phyloP scores from a whole-genome alignment of 257 asterid genomes.

The Eustoma russellianum region DNA sequence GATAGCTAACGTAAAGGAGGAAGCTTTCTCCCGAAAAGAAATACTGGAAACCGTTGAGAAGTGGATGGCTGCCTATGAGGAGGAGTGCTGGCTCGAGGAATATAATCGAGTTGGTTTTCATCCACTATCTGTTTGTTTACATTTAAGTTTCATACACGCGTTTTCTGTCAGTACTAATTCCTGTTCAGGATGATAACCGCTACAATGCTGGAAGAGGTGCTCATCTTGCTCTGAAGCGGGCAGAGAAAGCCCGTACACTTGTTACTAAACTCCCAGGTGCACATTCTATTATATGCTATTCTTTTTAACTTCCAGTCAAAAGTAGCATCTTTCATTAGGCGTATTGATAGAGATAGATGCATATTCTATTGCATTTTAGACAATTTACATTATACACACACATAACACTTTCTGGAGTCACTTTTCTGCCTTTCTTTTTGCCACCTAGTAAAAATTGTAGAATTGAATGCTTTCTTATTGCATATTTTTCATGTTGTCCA shows the following conservation, averaged over 20 bases:
- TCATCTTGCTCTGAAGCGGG: slow-evolving; percentile 85
- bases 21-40: slow-evolving; percentile 86
- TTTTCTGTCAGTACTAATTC: slow-evolving; percentile 2
- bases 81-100: slow-evolving; percentile 99
- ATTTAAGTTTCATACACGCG: slow-evolving; percentile 9
- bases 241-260: slow-evolving; percentile 91
- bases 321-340: too few relatives aligned
- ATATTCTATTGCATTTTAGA: neutral
- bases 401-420: too few relatives aligned
- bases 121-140: slow-evolving; percentile 7
- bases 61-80: slow-evolving; percentile 93
- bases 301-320: too few relatives aligned
- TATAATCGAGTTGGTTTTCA: slow-evolving; percentile 64
- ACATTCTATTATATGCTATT: neutral
- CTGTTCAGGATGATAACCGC: slow-evolving; percentile 79
- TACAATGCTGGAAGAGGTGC: slow-evolving; percentile 98
- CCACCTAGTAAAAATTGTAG: too few relatives aligned
- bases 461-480: too few relatives aligned
- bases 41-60: slow-evolving; percentile 93
- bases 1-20: slow-evolving; percentile 79
- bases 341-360: neutral
- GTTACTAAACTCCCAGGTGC: slow-evolving; percentile 93
- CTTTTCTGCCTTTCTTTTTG: too few relatives aligned
- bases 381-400: too few relatives aligned
- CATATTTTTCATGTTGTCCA: too few relatives aligned